A percentile compares a stretch with the other conserved stretches of the same genome.
Conservation (phyloP, 2,329 filamentous ascomycete species). For the Epichloe aotearoae region DNA sequence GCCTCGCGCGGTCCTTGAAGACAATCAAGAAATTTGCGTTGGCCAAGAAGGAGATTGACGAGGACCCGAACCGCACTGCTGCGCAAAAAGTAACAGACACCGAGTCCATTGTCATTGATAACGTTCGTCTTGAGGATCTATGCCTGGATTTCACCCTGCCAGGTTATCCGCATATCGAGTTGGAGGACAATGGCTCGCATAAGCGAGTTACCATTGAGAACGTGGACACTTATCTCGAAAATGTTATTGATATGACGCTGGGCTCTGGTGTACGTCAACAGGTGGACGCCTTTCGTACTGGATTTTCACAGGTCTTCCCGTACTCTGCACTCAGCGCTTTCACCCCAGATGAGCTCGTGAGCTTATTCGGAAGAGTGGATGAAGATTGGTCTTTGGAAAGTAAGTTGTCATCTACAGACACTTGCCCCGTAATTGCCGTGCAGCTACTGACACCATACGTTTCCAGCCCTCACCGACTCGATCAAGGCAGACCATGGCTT, state of each 20-base stretch:
- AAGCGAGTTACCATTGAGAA: slow-evolving; percentile 76
- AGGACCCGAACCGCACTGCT: slow-evolving; percentile 50
- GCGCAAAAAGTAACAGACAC: slow-evolving; percentile 60
- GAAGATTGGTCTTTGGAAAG: slow-evolving; percentile 98
- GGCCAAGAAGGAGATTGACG: slow-evolving; percentile 71
- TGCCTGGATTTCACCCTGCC: slow-evolving; percentile 90
- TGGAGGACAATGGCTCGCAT: slow-evolving; percentile 62
- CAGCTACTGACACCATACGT: background rate
- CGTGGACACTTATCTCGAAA: slow-evolving; percentile 76
- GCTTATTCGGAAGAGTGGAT: slow-evolving; percentile 81
- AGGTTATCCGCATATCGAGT: slow-evolving; percentile 76
- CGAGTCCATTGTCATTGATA: slow-evolving; percentile 59
- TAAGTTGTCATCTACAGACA: slow-evolving; percentile 33
- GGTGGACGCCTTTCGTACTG: slow-evolving; percentile 77
- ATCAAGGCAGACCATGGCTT: slow-evolving; percentile 98
- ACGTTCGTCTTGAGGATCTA: slow-evolving; percentile 70
- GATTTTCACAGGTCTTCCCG: slow-evolving; percentile 93
- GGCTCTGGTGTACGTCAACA: slow-evolving; percentile 80
- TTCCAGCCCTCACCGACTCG: slow-evolving; percentile 78
- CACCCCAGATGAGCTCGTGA: slow-evolving; percentile 87
- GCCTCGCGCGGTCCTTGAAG: slow-evolving; percentile 73
- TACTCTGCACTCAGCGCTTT: slow-evolving; percentile 88
- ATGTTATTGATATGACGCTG: slow-evolving; percentile 82
- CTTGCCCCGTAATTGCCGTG: background rate
- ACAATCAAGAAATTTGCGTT: slow-evolving; percentile 76